Evolutionary conservation across 2,329 filamentous ascomycete species (phyloP).

Genomic region (Alternaria triticina): DNA sequence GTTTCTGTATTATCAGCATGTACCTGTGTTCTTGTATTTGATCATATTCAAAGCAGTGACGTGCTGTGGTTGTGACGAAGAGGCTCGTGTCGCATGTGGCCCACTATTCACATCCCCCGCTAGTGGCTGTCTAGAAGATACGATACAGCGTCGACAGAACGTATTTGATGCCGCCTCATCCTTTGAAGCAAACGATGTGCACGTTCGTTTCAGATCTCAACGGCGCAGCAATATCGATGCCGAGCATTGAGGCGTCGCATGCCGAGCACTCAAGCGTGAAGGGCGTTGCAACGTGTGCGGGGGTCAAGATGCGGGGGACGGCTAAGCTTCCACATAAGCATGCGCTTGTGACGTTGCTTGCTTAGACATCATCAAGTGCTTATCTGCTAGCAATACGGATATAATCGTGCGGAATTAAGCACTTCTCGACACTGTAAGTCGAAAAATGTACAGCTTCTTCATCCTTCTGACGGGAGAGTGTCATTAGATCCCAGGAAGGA

Average conservation of each 20-base stretch:
- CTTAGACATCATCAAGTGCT: slow-evolving; percentile 6
- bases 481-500: not conserved
- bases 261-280: not conserved
- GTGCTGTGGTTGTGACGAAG: not conserved
- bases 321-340: slow-evolving; percentile 23
- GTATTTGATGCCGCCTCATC: not conserved
- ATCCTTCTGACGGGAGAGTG: not conserved
- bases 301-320: slow-evolving; percentile 8
- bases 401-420: not conserved
- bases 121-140: not conserved
- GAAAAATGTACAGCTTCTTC: not conserved
- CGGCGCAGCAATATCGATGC: not conserved
- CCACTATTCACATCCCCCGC: not conserved
- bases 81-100: not conserved
- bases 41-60: not conserved
- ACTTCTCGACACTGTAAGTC: not conserved
- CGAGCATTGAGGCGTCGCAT: slow-evolving; percentile 1
- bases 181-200: not conserved
- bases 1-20: not conserved
- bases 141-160: not conserved
- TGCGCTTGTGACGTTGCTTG: slow-evolving; percentile 19
- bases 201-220: not conserved
- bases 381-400: not conserved
- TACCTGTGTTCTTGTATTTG: accelerated
- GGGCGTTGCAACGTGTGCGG: not conserved